Conservation (phyloP, 805 yeast species). For the Saitoella complicata region DNA sequence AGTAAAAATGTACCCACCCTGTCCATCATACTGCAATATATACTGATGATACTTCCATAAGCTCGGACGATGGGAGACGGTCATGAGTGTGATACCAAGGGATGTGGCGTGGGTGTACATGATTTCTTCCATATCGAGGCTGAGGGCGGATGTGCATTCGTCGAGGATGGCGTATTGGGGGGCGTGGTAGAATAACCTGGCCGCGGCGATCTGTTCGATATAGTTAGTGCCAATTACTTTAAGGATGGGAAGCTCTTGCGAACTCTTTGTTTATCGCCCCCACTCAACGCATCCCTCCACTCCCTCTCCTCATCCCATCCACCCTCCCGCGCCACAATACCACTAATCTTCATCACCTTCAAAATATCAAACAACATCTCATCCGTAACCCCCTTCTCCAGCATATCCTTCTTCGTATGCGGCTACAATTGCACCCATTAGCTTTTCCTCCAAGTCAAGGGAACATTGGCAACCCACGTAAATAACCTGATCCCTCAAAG, state of each 20-base stretch:
- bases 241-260: too few species aligned
- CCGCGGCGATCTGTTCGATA: conserved; percentile 42
- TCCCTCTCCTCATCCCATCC: conserved; percentile 21
- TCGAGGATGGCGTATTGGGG: conserved; percentile 91
- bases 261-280: conserved; percentile 83
- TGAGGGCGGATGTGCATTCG: conserved; percentile 89
- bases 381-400: conserved; percentile 15
- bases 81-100: conserved; percentile 56
- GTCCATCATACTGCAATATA: conserved; percentile 73
- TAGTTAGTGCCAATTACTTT: not conserved
- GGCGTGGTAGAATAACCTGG: conserved; percentile 73
- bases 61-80: conserved; percentile 86
- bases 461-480: not conserved
- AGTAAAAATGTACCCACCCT: conserved; percentile 47
- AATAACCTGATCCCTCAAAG: conserved; percentile 73
- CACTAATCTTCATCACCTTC: conserved; percentile 21
- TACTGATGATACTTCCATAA: conserved; percentile 82
- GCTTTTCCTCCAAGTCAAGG: too few species aligned
- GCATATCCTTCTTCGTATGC: conserved; percentile 39
- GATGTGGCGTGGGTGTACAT: conserved; percentile 74
- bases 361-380: conserved; percentile 22
- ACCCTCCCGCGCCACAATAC: conserved; percentile 14
- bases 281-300: conserved; percentile 78
- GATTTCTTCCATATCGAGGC: conserved; percentile 76
- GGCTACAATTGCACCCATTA: conserved; percentile 35